phyloP scores from a whole-genome alignment of 331 rosid genomes.

The Pyracantha coccinea region DNA sequence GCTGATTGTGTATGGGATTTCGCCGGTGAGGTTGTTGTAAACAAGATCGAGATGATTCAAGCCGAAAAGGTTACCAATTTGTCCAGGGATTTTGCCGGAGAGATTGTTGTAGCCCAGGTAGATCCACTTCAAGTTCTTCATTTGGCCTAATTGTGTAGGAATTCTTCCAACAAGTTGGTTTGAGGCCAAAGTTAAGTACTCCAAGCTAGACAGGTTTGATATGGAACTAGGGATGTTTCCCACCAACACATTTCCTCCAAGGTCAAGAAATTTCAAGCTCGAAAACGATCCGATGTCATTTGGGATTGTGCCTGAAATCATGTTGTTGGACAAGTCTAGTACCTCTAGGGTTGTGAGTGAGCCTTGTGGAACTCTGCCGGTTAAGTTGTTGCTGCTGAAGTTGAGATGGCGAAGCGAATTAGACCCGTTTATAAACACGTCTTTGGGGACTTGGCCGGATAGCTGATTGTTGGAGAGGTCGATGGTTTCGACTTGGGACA shows the following conservation, averaged over 20 bases:
- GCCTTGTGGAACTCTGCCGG: slow-evolving; percentile 48
- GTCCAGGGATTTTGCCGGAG: slow-evolving; percentile 62
- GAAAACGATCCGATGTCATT: slow-evolving; percentile 46
- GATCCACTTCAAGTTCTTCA: slow-evolving; percentile 65
- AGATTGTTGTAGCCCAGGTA: slow-evolving; percentile 87
- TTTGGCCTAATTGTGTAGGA: slow-evolving; percentile 32
- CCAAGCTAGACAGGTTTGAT: slow-evolving; percentile 41
- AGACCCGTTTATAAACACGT: slow-evolving; percentile 16
- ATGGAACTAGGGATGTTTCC: slow-evolving; percentile 66
- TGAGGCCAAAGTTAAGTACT: slow-evolving; percentile 71
- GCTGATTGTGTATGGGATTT: slow-evolving; percentile 61
- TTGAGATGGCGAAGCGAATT: slow-evolving; percentile 49
- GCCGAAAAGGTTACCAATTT: slow-evolving; percentile 43
- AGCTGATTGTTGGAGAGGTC: slow-evolving; percentile 81
- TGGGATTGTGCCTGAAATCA: slow-evolving; percentile 68
- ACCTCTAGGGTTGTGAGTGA: slow-evolving; percentile 33
- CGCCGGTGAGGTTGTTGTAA: slow-evolving; percentile 74
- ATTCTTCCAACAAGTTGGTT: slow-evolving; percentile 63
- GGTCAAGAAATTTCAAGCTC: slow-evolving; percentile 53
- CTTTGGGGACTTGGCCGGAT: slow-evolving; percentile 26
- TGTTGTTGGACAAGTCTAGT: slow-evolving; percentile 83
- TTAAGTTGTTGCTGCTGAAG: slow-evolving; percentile 78
- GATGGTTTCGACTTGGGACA: slow-evolving; percentile 30
- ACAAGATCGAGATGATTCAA: slow-evolving; percentile 82
- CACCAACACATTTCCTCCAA: slow-evolving; percentile 70